A percentile compares a stretch with the other conserved stretches of the same genome.
Conservation (phyloP, 306 rosid species). For the Trifolium dubium region DNA sequence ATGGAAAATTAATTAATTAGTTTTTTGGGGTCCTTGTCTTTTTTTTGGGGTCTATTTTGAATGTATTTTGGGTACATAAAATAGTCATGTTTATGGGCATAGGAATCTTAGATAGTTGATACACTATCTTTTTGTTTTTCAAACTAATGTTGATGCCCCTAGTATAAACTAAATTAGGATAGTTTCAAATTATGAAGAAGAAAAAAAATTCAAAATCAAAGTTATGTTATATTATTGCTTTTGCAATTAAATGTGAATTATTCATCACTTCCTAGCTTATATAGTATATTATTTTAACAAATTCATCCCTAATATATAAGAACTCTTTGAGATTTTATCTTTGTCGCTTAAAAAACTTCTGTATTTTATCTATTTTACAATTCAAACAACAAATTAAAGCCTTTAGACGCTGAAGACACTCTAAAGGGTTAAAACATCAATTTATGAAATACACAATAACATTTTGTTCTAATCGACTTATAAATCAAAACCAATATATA, state of each 20-base stretch:
- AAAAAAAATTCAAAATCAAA: conserved; percentile 36
- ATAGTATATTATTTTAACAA: neutral
- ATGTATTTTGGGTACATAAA: conserved; percentile 58
- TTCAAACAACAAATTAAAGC: too few relatives aligned
- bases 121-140: conserved; percentile 40
- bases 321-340: too few relatives aligned
- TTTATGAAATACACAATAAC: too few relatives aligned
- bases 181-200: conserved; percentile 35
- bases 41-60: conserved; percentile 27
- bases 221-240: conserved; percentile 13
- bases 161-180: conserved; percentile 34
- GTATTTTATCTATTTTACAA: too few relatives aligned
- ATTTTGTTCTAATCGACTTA: too few relatives aligned
- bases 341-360: too few relatives aligned
- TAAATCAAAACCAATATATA: too few relatives aligned
- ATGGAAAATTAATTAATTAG: conserved; percentile 33
- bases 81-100: conserved; percentile 47
- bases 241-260: conserved; percentile 25
- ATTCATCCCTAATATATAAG: too few relatives aligned
- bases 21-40: conserved; percentile 40
- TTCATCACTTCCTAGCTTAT: neutral
- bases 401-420: too few relatives aligned
- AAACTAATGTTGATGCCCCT: conserved; percentile 36
- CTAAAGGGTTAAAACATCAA: too few relatives aligned
- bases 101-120: conserved; percentile 51